Evolutionary conservation across 805 yeast species (phyloP).

Genomic region (Blastobotrys chiropterorum): DNA sequence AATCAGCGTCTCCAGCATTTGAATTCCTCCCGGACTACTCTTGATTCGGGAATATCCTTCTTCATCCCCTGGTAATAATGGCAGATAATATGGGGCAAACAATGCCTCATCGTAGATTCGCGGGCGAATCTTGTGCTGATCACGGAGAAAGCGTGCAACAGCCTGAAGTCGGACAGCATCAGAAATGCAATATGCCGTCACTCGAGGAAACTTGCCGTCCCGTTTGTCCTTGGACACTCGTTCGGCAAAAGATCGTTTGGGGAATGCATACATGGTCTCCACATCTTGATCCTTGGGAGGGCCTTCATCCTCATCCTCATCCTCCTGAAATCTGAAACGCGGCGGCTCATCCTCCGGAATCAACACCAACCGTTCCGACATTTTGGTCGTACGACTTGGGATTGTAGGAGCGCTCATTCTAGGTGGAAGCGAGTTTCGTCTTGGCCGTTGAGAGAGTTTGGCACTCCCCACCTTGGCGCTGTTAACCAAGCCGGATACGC

Average conservation of each 20-base stretch:
- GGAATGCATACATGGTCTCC: conserved; percentile 32
- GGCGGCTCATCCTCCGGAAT: conserved; percentile 51
- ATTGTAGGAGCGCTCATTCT: conserved; percentile 20
- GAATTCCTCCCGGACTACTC: conserved; percentile 33
- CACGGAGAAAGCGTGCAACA: conserved; percentile 56
- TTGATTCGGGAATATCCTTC: conserved; percentile 32
- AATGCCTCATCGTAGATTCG: conserved; percentile 88
- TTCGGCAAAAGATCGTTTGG: conserved; percentile 28
- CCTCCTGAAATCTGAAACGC: conserved; percentile 16
- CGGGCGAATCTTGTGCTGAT: conserved; percentile 77
- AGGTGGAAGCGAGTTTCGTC: background rate
- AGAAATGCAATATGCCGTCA: conserved; percentile 87
- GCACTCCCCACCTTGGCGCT: background rate
- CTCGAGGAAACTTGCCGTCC: conserved; percentile 65
- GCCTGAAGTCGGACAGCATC: conserved; percentile 67
- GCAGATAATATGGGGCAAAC: conserved; percentile 83
- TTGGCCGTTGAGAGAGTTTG: background rate
- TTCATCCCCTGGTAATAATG: conserved; percentile 69
- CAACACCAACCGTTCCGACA: conserved; percentile 77
- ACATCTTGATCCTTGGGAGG: conserved; percentile 19
- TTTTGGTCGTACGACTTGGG: conserved; percentile 64
- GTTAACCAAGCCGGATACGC: background rate
- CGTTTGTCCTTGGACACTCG: conserved; percentile 42
- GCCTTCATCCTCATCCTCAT: conserved; percentile 23
- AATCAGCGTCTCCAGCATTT: conserved; percentile 67